Base-by-base conservation (phyloP, 2,329 filamentous ascomycete species). In the Gnomoniopsis smithogilvyi region DNA sequence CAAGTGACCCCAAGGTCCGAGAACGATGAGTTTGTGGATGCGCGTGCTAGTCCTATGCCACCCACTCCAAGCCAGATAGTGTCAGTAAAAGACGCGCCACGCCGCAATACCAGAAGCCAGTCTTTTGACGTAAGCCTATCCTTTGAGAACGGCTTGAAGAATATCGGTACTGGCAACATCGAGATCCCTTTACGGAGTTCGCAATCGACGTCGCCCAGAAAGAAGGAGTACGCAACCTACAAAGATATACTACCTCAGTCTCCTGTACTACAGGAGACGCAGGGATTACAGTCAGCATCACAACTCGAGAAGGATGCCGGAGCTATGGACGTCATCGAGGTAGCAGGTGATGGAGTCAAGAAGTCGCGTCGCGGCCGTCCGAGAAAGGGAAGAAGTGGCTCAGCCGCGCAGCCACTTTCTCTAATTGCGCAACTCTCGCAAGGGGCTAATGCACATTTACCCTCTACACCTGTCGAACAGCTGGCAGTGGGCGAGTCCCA, bases 11-110 rank as follows among this genome's bases (percentile, higher is more conserved):
- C 77, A 1, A 78, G 70, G 52, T 78, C 76, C 2, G 76, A 73
- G 21, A 71, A 73, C 6, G 76, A 81, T n/a, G 74, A 76, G 21
- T 82, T 78, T 64, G 74, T 81, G 43, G 80, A 84, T 66, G 80
- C 79, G 14, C 72, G 71, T 47, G 77, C 72, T 36, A 82, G 77
- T 56, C 79, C 78, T 8, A 60, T 69, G 33, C 67, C 64, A 3
- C 65, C 68, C 22, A 67, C 65, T 15, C 72, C 68, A 19, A 70
- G 64, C 48, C 67, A 61, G 52, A 72, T 56, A 62, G 63, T 58
- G 10, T n/a, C 38, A n/a, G 54, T 58, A 33, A 61, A 52, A 6
- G 36, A 53, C 19, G 48, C 59, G 17, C 38, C 52, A n/a, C 57
- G 51, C 17, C 30, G 21, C 19, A 56, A 30, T 11, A 47, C 45